Conservation (phyloP, 2,329 filamentous ascomycete species). For the Macroventuria anomochaeta region DNA sequence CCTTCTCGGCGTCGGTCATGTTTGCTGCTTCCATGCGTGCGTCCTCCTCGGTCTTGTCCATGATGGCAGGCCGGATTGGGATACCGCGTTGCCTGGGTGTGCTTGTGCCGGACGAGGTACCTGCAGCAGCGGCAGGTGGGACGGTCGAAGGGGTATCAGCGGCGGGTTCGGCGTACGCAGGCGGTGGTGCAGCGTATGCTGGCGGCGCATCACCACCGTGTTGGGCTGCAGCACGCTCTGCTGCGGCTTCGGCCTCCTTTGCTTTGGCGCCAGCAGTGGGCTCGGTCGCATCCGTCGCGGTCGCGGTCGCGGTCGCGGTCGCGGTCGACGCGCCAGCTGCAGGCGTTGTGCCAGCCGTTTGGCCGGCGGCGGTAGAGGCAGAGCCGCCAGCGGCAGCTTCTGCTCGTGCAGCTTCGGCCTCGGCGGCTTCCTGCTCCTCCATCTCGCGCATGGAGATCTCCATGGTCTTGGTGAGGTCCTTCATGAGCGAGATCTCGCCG, state of each 20-base stretch:
- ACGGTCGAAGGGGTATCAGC: slow-evolving; percentile 20
- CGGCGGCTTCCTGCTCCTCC: slow-evolving; percentile 70
- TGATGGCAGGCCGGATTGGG: slow-evolving; percentile 82
- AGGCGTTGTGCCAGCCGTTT: slow-evolving; percentile 20
- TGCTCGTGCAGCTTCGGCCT: slow-evolving; percentile 58
- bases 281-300: slow-evolving; percentile 18
- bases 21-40: slow-evolving; percentile 68
- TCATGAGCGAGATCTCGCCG: slow-evolving; percentile 97
- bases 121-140: slow-evolving; percentile 32
- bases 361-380: slow-evolving; percentile 27
- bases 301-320: slow-evolving; percentile 1
- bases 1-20: slow-evolving; percentile 75
- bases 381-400: slow-evolving; percentile 30
- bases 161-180: slow-evolving; percentile 56
- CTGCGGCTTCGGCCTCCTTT: slow-evolving; percentile 51
- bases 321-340: slow-evolving; percentile 1
- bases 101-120: slow-evolving; percentile 52
- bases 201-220: slow-evolving; percentile 42
- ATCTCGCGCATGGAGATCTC: slow-evolving; percentile 89
- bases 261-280: slow-evolving; percentile 50
- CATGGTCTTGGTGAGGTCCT: slow-evolving; percentile 97
- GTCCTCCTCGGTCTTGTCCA: slow-evolving; percentile 85
- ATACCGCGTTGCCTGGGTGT: slow-evolving; percentile 63
- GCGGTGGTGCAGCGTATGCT: slow-evolving; percentile 48
- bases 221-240: slow-evolving; percentile 47